Evolutionary conservation across 352 stramenopile species (phyloP), one percentile per base, ranked within the genome.

Genomic region (Pythium biforme): DNA sequence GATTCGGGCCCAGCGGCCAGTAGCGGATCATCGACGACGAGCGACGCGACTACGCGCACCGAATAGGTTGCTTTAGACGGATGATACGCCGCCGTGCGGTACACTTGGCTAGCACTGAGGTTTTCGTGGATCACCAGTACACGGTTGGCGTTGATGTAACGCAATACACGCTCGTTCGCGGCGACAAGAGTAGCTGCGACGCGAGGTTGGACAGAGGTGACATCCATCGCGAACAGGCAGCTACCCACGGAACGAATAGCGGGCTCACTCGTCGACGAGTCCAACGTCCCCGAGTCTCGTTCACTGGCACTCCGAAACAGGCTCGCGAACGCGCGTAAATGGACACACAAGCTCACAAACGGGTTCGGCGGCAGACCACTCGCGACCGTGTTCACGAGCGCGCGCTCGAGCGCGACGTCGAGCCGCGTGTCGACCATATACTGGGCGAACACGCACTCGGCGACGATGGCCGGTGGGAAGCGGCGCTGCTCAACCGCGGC

Each of bases 351-450:
- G 8, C 70, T 53, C 29, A 84, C 57, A 43, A 83, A 86, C 11
- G 78, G 76, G 25, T 88, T 86, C 27, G 78, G 74, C 2, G 76
- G 72, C 26, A 86, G 68, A 8, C 61, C 48, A 34, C 68, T 59
- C 12, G 69, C 68, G 4, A 88, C 69, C 22, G 73, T 76, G 27
- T 75, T 79, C 62, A 81, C 80, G 25, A 84, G 70, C 0, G 78
- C 72, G 27, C 74, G 81, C 62, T 86, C 78, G 11, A 86, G 63
- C 7, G 78, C 76, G 2, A 83, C 41, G 31, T 86, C 78, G 27
- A 84, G 43, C 10, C 65, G 71, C 0, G 68, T 79, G 22, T 86
- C 73, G 2, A 83, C 56, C 15, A 82, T 31, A n/a, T 67, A 74
- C 65, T 88, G 78, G 4, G 73, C 73, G 20, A 86, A 84, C 0